Evolutionary conservation across 2,329 filamentous ascomycete genomes (phyloP).

Genomic region (Epichloe festucae): DNA sequence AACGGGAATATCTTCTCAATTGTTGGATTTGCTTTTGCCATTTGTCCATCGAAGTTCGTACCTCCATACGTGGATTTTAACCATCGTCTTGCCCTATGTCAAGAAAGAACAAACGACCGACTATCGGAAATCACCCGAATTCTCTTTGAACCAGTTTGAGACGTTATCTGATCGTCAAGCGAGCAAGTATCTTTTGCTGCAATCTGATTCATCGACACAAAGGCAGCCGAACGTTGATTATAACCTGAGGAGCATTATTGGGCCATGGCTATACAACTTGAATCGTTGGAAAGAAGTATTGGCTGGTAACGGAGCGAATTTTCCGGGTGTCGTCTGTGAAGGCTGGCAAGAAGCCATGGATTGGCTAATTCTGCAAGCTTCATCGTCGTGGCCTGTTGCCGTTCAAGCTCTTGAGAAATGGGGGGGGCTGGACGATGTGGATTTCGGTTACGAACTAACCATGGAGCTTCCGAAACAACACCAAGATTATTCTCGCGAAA

Average conservation of each 20-base stretch:
- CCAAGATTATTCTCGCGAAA: slow-evolving; percentile 44
- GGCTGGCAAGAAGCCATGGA: slow-evolving; percentile 58
- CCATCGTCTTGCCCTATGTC: slow-evolving; percentile 54
- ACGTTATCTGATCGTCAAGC: slow-evolving; percentile 44
- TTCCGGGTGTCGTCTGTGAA: slow-evolving; percentile 28
- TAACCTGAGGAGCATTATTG: slow-evolving; percentile 55
- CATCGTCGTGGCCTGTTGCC: slow-evolving; percentile 47
- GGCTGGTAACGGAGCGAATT: slow-evolving; percentile 7
- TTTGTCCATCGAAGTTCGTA: slow-evolving; percentile 50
- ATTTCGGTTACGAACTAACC: slow-evolving; percentile 47
- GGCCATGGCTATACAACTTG: slow-evolving; percentile 60
- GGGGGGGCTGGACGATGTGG: slow-evolving; percentile 61
- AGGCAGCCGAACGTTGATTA: slow-evolving; percentile 36
- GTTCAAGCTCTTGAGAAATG: slow-evolving; percentile 54
- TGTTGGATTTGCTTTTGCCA: slow-evolving; percentile 54
- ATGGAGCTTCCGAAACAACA: slow-evolving; percentile 48
- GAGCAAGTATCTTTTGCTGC: slow-evolving; percentile 47
- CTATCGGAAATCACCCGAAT: slow-evolving; percentile 30
- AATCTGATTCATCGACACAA: slow-evolving; percentile 32
- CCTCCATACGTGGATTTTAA: slow-evolving; percentile 56
- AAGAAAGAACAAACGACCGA: slow-evolving; percentile 61
- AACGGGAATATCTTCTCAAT: slow-evolving; percentile 56
- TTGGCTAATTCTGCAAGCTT: slow-evolving; percentile 52
- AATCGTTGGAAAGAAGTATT: slow-evolving; percentile 34
- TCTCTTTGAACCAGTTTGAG: slow-evolving; percentile 52